A percentile compares a stretch with the other conserved stretches of the same genome.
Conservation (phyloP, 768 basidiomycete genomes). For the Podaxis sp. region DNA sequence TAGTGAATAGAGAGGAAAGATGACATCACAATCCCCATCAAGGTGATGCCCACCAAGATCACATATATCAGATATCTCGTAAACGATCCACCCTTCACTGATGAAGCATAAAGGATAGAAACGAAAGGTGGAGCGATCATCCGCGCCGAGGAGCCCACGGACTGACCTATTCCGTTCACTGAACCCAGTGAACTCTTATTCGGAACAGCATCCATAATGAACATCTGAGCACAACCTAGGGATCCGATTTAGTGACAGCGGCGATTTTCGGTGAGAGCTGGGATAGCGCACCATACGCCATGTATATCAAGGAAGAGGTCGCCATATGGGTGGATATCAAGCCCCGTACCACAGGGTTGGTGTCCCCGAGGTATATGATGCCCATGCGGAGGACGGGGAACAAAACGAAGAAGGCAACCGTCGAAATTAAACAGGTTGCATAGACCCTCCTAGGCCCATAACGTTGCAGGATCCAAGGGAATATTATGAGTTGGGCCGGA, state of each 20-base stretch:
- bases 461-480: constrained; percentile 43
- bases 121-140: constrained; percentile 53
- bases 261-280: background rate
- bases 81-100: constrained; percentile 43
- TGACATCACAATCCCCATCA: constrained; percentile 11
- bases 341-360: background rate
- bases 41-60: constrained; percentile 28
- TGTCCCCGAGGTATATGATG: background rate
- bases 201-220: constrained; percentile 14
- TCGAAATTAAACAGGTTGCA: constrained; percentile 20
- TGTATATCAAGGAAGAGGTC: constrained; percentile 10
- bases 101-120: constrained; percentile 62
- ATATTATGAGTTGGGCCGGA: constrained; percentile 47
- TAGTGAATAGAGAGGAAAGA: background rate
- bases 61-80: constrained; percentile 51
- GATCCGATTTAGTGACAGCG: background rate
- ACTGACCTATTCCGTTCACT: constrained; percentile 26
- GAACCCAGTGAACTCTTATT: constrained; percentile 23
- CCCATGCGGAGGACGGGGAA: constrained; percentile 17
- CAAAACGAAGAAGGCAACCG: constrained; percentile 19
- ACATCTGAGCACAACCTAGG: constrained; percentile 15
- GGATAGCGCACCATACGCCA: constrained; percentile 9
- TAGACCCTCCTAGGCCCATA: constrained; percentile 53
- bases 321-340: constrained; percentile 11
- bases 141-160: constrained; percentile 35